Evolutionary conservation across 164 flowering plant genomes (phyloP), one percentile per base, ranked within the genome.

Genomic region (Nymphaea thermarum): DNA sequence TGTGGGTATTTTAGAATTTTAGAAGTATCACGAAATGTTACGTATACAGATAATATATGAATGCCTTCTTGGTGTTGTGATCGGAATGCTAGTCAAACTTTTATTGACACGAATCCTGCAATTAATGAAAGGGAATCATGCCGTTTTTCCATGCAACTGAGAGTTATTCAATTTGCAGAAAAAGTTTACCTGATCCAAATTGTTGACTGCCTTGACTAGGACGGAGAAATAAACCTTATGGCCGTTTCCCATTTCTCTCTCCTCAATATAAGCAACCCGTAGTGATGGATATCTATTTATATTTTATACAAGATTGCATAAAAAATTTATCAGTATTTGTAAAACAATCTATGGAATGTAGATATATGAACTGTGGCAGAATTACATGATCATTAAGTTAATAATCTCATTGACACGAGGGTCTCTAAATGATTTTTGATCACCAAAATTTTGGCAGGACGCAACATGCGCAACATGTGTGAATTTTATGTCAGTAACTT

Each of bases 181-280:
- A 12, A 45, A 18, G 36, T 41, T 64, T 86, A 93, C 98, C 98
- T 90, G 90, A 66, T 90, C 96, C 71, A 80, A 72, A 63, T 77
- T 75, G 74, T 86, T 82, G 62, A 83, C 82, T 62, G 83, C 93
- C 77, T 89, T 93, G 62, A 89, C 85, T 76, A 93, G 71, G 67
- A 87, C 67, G 67, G 98, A 93, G 44, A 89, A 85, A 76, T 93
- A 93, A 66, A 85, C 82, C 77, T 86, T 89, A 36, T 55, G 74
- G 42, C 77, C 73, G 3, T 44, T 70, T 65, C 68, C 73, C n/a
- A 78, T 76, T 81, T 93, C 97, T 74, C 84, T 91, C 84, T 93
- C 98, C 75, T 91, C 98, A 72, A 93, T 88, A 75, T 93, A 91
- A 68, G 98, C 94, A 78, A 93, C 94, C 60, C 98, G 96, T 3